phyloP scores from a whole-genome alignment of 495 filamentous ascomycete species.

The Cryomyces antarcticus region DNA sequence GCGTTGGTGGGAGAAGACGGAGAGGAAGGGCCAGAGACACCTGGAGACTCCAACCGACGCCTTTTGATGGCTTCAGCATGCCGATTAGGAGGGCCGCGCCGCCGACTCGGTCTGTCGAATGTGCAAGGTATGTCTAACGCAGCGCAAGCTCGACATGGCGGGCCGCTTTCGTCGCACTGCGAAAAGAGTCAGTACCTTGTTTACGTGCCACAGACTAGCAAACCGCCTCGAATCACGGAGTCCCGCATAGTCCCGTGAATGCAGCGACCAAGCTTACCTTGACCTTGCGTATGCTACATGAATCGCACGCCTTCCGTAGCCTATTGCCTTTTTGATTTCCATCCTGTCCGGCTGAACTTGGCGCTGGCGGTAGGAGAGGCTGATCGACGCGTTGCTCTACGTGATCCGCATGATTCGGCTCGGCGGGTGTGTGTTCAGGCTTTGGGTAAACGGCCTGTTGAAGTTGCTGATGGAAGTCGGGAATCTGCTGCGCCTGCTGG shows the following conservation, averaged over 20 bases:
- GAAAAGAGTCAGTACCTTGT: background rate
- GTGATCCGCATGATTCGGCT: constrained; percentile 3
- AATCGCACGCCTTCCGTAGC: constrained; percentile 64
- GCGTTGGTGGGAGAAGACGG: constrained; percentile 28
- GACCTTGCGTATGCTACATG: constrained; percentile 68
- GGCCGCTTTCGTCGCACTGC: constrained; percentile 63
- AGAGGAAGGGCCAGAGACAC: constrained; percentile 15
- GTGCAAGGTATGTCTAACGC: constrained; percentile 70
- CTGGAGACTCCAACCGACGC: constrained; percentile 29
- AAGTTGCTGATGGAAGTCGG: constrained; percentile 1
- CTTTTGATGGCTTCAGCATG: constrained; percentile 69
- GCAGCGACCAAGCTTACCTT: constrained; percentile 33
- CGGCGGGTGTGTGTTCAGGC: constrained; percentile 4
- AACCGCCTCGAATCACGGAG: background rate
- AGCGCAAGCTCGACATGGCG: constrained; percentile 62
- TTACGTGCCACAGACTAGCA: background rate
- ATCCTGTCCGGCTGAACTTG: background rate
- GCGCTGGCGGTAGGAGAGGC: background rate
- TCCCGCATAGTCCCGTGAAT: background rate
- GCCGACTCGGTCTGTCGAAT: constrained; percentile 54
- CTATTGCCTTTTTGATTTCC: constrained; percentile 24
- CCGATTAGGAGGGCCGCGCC: constrained; percentile 68
- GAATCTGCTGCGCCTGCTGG: constrained; percentile 1
- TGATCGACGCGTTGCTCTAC: constrained; percentile 3
- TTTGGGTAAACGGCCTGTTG: constrained; percentile 7